phyloP scores from a whole-genome alignment of 306 rosid genomes.

The Mucuna pruriens region DNA sequence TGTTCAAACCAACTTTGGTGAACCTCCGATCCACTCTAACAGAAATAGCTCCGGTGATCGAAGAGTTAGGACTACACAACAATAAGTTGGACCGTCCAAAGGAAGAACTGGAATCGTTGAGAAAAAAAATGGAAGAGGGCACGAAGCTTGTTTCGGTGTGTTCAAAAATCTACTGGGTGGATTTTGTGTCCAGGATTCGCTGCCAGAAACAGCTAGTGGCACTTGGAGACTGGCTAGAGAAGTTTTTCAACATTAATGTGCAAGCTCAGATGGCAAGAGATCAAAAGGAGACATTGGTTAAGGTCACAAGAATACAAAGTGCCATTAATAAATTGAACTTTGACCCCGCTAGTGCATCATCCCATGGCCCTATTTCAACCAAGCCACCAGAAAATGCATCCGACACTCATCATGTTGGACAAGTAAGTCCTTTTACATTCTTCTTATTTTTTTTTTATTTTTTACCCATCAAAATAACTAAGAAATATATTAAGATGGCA shows the following conservation, averaged over 20 bases:
- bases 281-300: background rate
- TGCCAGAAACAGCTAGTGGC: background rate
- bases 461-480: too few relatives aligned
- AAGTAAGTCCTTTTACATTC: too few relatives aligned
- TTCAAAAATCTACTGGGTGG: background rate
- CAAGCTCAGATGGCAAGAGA: slow-evolving; percentile 13
- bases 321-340: background rate
- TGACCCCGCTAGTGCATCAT: background rate
- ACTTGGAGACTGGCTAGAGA: background rate
- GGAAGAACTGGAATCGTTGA: background rate
- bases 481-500: too few relatives aligned
- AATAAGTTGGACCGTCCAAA: background rate
- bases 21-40: background rate
- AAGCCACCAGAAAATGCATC: too few relatives aligned
- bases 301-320: background rate
- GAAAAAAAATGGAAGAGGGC: background rate
- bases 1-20: background rate
- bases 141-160: background rate
- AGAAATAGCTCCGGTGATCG: background rate
- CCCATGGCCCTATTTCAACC: too few relatives aligned
- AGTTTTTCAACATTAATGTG: background rate
- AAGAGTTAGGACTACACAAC: background rate
- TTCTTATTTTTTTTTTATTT: too few relatives aligned
- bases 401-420: too few relatives aligned
- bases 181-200: background rate